Evolutionary conservation across 176 grass and related monocot species (phyloP).

Genomic region (Carex parvula): DNA sequence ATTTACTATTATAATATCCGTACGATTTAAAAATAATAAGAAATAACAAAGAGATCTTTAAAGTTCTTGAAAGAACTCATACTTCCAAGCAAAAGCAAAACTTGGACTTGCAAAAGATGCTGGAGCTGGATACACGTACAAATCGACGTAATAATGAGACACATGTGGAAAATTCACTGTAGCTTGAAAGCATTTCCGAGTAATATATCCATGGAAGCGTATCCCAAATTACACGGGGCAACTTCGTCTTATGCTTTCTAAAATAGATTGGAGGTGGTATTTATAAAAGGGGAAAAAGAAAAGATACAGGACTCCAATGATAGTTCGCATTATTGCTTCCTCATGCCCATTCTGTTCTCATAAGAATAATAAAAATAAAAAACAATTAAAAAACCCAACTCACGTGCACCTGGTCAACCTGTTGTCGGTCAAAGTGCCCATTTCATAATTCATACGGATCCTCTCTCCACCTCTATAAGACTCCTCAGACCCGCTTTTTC

Average conservation of each 20-base stretch:
- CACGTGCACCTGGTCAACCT: slow-evolving; percentile 63
- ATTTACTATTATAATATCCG: not conserved
- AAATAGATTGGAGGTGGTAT: slow-evolving; percentile 38
- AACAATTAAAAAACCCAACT: slow-evolving; percentile 20
- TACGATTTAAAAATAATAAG: not conserved
- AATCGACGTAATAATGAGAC: not conserved
- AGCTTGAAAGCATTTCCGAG: not conserved
- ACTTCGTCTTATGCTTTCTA: slow-evolving; percentile 30
- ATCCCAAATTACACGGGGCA: not conserved
- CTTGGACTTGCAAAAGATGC: not conserved
- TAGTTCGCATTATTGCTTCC: slow-evolving; percentile 62
- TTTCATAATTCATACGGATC: not conserved
- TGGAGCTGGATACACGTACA: not conserved
- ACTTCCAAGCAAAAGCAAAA: not conserved
- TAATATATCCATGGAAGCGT: not conserved
- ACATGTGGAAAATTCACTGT: not conserved
- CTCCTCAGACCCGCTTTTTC: slow-evolving; percentile 2
- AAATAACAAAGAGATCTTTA: not conserved
- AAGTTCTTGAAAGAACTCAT: not conserved
- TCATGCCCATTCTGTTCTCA: slow-evolving; percentile 5
- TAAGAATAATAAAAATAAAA: not conserved
- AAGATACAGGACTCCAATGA: slow-evolving; percentile 49
- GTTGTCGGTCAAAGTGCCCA: slow-evolving; percentile 50
- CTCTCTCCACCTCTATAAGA: slow-evolving; percentile 34
- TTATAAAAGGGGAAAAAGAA: slow-evolving; percentile 36